phyloP scores from a whole-genome alignment of 2,329 filamentous ascomycete species.

The Mycogone perniciosa region DNA sequence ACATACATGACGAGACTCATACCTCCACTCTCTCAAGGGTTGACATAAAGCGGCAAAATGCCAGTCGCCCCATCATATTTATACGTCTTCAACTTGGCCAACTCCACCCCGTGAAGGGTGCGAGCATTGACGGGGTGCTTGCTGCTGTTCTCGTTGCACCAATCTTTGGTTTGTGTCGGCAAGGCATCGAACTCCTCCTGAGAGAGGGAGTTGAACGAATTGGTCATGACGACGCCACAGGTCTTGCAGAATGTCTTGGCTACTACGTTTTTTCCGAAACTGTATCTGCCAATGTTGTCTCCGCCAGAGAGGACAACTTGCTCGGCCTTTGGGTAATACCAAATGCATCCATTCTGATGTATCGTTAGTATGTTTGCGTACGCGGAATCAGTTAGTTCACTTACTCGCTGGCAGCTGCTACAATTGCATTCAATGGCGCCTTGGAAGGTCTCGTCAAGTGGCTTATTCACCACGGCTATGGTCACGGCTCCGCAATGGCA shows the following conservation, averaged over 20 bases:
- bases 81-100: conserved; percentile 19
- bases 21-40: conserved; percentile 29
- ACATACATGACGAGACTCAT: neutral
- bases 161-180: conserved; percentile 15
- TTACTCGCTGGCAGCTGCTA: conserved; percentile 41
- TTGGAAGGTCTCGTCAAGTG: conserved; percentile 34
- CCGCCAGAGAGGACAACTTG: conserved; percentile 36
- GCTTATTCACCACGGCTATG: conserved; percentile 36
- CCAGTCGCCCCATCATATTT: conserved; percentile 22
- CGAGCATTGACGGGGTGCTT: conserved; percentile 33
- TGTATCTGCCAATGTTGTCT: conserved; percentile 35
- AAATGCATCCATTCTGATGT: conserved; percentile 35
- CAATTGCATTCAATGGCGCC: conserved; percentile 42
- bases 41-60: conserved; percentile 31
- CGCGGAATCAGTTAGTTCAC: conserved; percentile 2
- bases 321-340: conserved; percentile 36
- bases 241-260: conserved; percentile 42
- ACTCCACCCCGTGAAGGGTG: conserved; percentile 32
- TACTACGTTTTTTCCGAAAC: conserved; percentile 26
- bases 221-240: conserved; percentile 41
- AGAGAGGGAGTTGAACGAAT: conserved; percentile 22
- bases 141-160: conserved; percentile 11
- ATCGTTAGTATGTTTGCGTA: neutral
- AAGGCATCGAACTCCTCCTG: conserved; percentile 32
- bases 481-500: conserved; percentile 48